A percentile compares a stretch with the other conserved stretches of the same genome.
phyloP scores from a whole-genome alignment of 2,329 filamentous ascomycete genomes.

The Pseudogymnoascus sp. region DNA sequence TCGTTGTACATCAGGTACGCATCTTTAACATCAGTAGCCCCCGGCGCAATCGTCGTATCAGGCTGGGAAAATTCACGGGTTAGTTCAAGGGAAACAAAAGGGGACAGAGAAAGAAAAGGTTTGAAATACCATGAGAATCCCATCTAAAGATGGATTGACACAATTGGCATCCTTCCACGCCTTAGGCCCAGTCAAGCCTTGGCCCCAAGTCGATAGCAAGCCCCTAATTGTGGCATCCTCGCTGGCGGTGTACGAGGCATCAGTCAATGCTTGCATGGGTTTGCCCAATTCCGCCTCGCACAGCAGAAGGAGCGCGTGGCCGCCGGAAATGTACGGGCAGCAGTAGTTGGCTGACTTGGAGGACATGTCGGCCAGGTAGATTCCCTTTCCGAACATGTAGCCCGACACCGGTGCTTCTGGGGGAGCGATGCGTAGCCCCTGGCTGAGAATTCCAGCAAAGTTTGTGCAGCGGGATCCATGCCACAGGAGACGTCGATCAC shows the following conservation, averaged over 20 bases:
- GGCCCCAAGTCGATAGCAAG: conserved; percentile 60
- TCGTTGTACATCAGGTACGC: conserved; percentile 59
- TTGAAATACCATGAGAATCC: conserved; percentile 57
- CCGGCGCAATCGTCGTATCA: conserved; percentile 38
- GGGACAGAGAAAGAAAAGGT: background rate
- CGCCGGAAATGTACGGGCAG: conserved; percentile 48
- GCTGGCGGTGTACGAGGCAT: conserved; percentile 53
- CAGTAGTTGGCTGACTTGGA: conserved; percentile 80
- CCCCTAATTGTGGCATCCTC: conserved; percentile 51
- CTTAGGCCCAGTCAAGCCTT: conserved; percentile 53
- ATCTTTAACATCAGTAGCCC: conserved; percentile 36
- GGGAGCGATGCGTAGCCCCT: conserved; percentile 83
- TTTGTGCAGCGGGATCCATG: conserved; percentile 79
- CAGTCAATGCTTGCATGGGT: conserved; percentile 57
- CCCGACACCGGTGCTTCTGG: conserved; percentile 70
- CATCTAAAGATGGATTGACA: conserved; percentile 55
- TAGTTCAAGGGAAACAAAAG: conserved; percentile 3
- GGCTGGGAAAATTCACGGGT: conserved; percentile 33
- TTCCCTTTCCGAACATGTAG: conserved; percentile 87
- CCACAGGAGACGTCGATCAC: conserved; percentile 72
- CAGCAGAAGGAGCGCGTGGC: conserved; percentile 65
- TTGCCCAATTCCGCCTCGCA: conserved; percentile 77
- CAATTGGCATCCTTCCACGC: conserved; percentile 68
- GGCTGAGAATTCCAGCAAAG: conserved; percentile 77
- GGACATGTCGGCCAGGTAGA: conserved; percentile 80